Conservation (phyloP, 2,329 filamentous ascomycete species). For the Scortechinia acanthostroma region DNA sequence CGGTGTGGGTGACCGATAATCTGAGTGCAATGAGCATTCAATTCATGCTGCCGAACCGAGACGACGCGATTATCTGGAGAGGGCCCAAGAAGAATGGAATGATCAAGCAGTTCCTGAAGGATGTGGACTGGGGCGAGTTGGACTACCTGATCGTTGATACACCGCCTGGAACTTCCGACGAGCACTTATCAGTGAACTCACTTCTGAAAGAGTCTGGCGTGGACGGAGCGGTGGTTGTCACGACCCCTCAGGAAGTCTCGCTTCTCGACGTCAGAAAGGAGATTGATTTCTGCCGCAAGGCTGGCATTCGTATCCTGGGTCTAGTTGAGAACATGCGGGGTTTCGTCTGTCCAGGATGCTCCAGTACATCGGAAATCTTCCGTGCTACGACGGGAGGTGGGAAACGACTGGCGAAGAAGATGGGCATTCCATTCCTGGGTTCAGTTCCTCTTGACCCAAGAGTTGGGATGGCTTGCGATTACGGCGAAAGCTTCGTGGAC, state of each 20-base stretch:
- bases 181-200: constrained; percentile 66
- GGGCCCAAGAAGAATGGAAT: constrained; percentile 73
- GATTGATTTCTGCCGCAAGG: constrained; percentile 70
- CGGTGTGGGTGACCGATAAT: constrained; percentile 69
- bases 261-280: constrained; percentile 69
- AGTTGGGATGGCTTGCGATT: constrained; percentile 71
- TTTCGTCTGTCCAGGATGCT: constrained; percentile 69
- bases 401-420: constrained; percentile 53
- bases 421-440: constrained; percentile 62
- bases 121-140: constrained; percentile 70
- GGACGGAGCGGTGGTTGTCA: constrained; percentile 65
- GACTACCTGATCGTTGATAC: constrained; percentile 70
- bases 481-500: constrained; percentile 70
- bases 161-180: constrained; percentile 66
- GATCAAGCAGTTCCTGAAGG: constrained; percentile 71
- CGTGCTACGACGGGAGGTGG: constrained; percentile 64
- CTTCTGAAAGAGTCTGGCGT: constrained; percentile 66
- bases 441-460: constrained; percentile 65
- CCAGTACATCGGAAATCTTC: constrained; percentile 57
- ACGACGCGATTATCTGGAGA: constrained; percentile 71
- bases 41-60: constrained; percentile 68
- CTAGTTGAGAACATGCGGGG: constrained; percentile 73
- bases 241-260: constrained; percentile 67
- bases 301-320: constrained; percentile 60
- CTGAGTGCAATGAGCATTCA: constrained; percentile 72